These are phyloP conservation scores for Globisporangium rhizosaccharum DNA, from an alignment of 352 stramenopile genomes.

Conservation along the genomic window DNA sequence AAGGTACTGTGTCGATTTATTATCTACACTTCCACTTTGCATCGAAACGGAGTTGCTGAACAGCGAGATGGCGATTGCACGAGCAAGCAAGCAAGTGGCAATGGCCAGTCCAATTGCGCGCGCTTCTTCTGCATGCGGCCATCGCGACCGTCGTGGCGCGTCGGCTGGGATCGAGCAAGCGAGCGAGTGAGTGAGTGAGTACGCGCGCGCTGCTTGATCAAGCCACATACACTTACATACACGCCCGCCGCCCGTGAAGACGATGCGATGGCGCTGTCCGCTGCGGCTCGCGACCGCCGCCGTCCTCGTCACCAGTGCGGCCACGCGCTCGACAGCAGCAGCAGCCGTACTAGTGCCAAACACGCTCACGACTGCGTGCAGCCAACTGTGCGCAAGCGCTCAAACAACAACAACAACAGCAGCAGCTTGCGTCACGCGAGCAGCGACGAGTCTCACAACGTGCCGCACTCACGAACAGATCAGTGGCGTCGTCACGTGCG, in stretches of 20 bases:
- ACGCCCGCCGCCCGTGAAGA: not conserved
- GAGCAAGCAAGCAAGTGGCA: not conserved
- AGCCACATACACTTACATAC: not conserved
- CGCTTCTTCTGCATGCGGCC: not conserved
- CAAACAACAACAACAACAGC: not conserved
- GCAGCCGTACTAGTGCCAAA: not conserved
- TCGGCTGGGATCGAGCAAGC: not conserved
- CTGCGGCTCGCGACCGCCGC: not conserved
- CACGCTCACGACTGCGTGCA: constrained; percentile 1
- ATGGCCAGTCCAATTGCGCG: not conserved
- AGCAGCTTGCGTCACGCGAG: not conserved
- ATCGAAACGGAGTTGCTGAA: no score
- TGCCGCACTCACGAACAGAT: constrained; percentile 2
- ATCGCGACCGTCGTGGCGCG: not conserved
- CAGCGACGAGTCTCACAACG: not conserved
- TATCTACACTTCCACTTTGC: no score
- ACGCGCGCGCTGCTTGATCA: no score
- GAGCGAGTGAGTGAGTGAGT: not conserved
- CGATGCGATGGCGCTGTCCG: constrained; percentile 8
- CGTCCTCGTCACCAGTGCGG: not conserved
- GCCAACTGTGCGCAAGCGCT: constrained; percentile 4
- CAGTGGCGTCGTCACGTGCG: constrained; percentile 2
- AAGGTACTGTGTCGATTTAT: no score
- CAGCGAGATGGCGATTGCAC: not conserved
- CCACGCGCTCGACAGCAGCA: not conserved